A percentile compares a stretch with the other conserved stretches of the same genome.
These are phyloP conservation scores for Leccinum pellstonianum DNA, from an alignment of 768 basidiomycete genomes.

Conservation along the genomic window DNA sequence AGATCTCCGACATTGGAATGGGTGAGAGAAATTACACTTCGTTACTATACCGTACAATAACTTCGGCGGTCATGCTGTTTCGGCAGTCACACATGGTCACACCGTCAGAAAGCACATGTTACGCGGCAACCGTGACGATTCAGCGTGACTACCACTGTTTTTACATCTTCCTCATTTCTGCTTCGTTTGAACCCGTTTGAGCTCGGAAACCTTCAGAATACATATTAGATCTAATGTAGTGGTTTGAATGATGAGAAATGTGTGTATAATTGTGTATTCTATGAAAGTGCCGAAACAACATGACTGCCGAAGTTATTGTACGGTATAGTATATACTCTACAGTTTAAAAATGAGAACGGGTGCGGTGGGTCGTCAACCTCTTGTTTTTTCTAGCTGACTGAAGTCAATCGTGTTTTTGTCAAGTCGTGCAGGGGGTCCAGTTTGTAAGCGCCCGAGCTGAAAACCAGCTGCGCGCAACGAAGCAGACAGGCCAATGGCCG, in stretches of 20 bases:
- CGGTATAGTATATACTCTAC: conserved; percentile 48
- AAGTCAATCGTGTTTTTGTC: conserved; percentile 72
- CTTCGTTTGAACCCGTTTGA: no score
- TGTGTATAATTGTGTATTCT: no score
- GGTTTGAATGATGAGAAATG: no score
- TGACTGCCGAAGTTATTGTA: no score
- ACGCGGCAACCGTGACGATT: no score
- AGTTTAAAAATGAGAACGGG: conserved; percentile 77
- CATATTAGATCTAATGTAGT: no score
- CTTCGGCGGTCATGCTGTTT: no score
- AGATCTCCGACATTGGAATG: neutral
- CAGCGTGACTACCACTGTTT: no score
- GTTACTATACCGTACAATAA: conserved; percentile 37
- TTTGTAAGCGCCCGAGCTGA: conserved; percentile 79
- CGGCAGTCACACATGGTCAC: no score
- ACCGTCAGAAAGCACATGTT: no score
- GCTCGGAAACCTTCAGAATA: conserved; percentile 8
- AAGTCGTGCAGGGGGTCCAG: conserved; percentile 83
- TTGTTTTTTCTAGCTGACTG: conserved; percentile 53
- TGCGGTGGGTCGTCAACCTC: conserved; percentile 61
- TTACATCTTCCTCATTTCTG: no score
- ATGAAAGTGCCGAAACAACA: no score
- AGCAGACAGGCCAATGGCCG: conserved; percentile 71
- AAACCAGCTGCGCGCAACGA: conserved; percentile 77
- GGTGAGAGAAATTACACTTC: conserved; percentile 43